Evolutionary conservation across 225 moss, liverwort and hornwort genomes (phyloP), one percentile per base, ranked within the genome.

Genomic region (Bryum argenteum): DNA sequence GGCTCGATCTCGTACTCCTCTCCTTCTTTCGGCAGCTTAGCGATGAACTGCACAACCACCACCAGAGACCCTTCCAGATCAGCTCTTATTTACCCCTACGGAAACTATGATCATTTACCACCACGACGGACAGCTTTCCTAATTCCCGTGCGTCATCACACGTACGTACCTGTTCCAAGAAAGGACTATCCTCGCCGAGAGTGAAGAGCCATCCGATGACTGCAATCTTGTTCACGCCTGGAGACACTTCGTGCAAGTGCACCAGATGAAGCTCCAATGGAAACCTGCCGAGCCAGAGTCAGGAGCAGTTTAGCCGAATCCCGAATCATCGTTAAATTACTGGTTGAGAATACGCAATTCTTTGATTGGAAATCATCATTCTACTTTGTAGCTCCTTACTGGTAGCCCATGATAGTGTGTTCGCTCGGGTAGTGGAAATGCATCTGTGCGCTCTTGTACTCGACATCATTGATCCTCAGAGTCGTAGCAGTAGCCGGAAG

Each of bases 361-460:
- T 21, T 14, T 22, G 9, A 33, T 22, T 33, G 33, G 33, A 53
- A 4, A 44, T 44, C 12, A 44, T 12, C 1, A 44, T 44, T 44
- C 11, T 44, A 8, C 14, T 44, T 44, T 3, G 1, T 13, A 12
- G 44, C 2, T 44, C 6, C 14, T 2, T 44, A 14, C 11, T 44
- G 11, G 33, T 33, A 33, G 33, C 33, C 33, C 8, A 13, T 8
- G 13, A 12, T 44, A 13, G 14, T 44, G 3, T 44, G 44, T 44
- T 14, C 93, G 16, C 83, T 81, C 38, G 90, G 93, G 63, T 72
- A 55, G 76, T 93, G 90, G 41, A 89, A 89, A 74, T 91, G 91
- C 65, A 93, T 73, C 61, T 93, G 81, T 20, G 20, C 19, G 65
- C 73, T 76, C 2, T 51, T 17, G 60, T 84, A 87, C 55, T 8